Base-by-base conservation (phyloP, 2,329 filamentous ascomycete genomes). In the Botrytis elliptica region DNA sequence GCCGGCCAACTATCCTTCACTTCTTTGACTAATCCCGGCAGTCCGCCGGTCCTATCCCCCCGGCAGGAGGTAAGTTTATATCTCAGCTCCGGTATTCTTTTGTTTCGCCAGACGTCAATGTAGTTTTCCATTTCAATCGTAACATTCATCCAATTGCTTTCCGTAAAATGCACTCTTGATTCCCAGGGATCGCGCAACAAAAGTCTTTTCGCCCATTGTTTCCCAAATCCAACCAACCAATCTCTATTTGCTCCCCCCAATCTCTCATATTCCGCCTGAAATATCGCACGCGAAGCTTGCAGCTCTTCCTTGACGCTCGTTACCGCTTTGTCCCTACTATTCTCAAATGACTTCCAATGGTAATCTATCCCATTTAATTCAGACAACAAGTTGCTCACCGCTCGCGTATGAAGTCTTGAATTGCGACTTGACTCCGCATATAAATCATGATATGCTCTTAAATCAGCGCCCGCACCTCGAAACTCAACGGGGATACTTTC, bases 241-340 rank as follows among this genome's bases (percentile, higher is more conserved):
- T 2, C 1, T 1, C 4, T 9, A 2, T 18, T 38, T 7, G 2
- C 3, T 42, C 12, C 5, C 20, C 9, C n/a, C 36, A 68, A 29
- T 42, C 20, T 68, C 1, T 68, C 36, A 12, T 40, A 57, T 57
- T 68, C 66, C 1, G 40, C 16, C 16, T 33, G 36, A n/a, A 68
- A 68, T 3, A 68, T 7, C 1, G 18, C 14, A 9, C 66, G 66
- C 25, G 66, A 68, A 8, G 49, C 52, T 42, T 29, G 9, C 6
- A 68, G 36, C 12, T 68, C 49, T n/a, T 68, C 36, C n/a, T 57
- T 68, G 2, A 68, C 49, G 7, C 18, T 57, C 18, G 25, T 29
- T 3, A 68, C 9, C 14, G 66, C 66, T 1, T 16, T 20, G 12
- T 68, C 36, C 38, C 36, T n/a, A 57, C 8, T 38, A 42, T 8